phyloP scores from a whole-genome alignment of 2,329 filamentous ascomycete genomes.

The Kalmusia sp. region DNA sequence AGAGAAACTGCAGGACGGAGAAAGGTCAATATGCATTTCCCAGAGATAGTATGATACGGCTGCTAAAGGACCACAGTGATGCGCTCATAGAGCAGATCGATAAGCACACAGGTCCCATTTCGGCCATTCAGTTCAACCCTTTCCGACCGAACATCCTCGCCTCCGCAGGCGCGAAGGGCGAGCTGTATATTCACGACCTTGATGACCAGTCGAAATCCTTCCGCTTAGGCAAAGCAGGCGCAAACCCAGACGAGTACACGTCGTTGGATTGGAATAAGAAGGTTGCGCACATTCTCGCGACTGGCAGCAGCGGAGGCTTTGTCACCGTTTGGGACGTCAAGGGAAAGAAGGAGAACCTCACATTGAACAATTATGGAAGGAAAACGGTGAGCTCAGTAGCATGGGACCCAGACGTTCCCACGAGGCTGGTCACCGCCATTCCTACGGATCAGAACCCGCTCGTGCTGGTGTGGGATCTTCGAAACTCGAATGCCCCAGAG shows the following conservation, averaged over 20 bases:
- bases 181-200: constrained; percentile 94
- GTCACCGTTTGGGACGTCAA: constrained; percentile 99
- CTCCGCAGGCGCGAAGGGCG: constrained; percentile 91
- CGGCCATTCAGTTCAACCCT: constrained; percentile 96
- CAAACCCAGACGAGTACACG: constrained; percentile 92
- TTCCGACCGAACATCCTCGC: constrained; percentile 89
- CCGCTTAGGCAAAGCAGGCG: constrained; percentile 84
- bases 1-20: constrained; percentile 65
- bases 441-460: constrained; percentile 87
- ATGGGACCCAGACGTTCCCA: constrained; percentile 94
- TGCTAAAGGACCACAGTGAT: constrained; percentile 59
- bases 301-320: constrained; percentile 89
- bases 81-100: constrained; percentile 84
- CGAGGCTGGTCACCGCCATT: constrained; percentile 91
- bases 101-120: constrained; percentile 92
- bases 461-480: constrained; percentile 91
- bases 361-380: constrained; percentile 84
- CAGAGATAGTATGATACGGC: constrained; percentile 51
- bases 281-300: constrained; percentile 94
- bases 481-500: constrained; percentile 95
- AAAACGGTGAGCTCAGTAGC: constrained; percentile 95
- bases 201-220: constrained; percentile 89
- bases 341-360: constrained; percentile 96
- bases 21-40: constrained; percentile 54
- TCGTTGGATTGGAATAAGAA: constrained; percentile 99